Evolutionary conservation across 2,329 filamentous ascomycete species (phyloP).

Genomic region (Diatrype stigma): DNA sequence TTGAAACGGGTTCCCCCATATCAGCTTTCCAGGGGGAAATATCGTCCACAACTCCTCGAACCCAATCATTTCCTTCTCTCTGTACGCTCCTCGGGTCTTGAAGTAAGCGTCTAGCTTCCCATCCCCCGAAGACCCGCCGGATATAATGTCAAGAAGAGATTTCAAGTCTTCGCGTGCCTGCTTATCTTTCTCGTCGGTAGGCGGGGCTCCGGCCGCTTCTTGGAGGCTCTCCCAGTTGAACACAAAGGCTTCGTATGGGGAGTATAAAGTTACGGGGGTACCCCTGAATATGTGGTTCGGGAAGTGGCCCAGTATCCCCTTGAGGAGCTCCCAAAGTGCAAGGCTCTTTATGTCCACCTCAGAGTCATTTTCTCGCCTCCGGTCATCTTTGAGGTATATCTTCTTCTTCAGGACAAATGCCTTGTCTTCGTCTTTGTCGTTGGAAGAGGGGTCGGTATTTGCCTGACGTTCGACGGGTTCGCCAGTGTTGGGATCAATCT

Average conservation of each 20-base stretch:
- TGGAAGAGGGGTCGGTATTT: not conserved
- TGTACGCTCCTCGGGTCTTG: not conserved
- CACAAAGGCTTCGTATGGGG: not conserved
- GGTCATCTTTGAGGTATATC: not conserved
- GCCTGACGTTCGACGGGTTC: not conserved
- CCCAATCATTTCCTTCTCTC: not conserved
- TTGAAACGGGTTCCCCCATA: constrained; percentile 7
- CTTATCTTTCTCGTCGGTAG: not conserved
- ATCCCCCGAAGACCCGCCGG: constrained; percentile 2
- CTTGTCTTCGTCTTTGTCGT: not conserved
- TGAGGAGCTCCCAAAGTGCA: not conserved
- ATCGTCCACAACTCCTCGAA: constrained; percentile 8
- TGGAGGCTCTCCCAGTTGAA: not conserved
- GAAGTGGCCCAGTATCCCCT: not conserved
- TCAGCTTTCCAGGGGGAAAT: constrained; percentile 5
- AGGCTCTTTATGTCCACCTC: constrained; percentile 1
- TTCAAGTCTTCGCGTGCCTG: constrained; percentile 4
- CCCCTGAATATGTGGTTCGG: constrained; percentile 1
- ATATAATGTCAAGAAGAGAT: constrained; percentile 2
- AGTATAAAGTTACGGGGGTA: not conserved
- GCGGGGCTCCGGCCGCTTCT: not conserved
- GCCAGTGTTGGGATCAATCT: not conserved
- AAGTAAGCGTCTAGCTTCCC: constrained; percentile 7
- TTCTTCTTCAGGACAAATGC: not conserved
- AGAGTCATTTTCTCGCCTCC: not conserved